A percentile compares a stretch with the other conserved stretches of the same genome.
Conservation (phyloP, 1,284 basidiomycete genomes). For the Fereydounia khargensis region DNA sequence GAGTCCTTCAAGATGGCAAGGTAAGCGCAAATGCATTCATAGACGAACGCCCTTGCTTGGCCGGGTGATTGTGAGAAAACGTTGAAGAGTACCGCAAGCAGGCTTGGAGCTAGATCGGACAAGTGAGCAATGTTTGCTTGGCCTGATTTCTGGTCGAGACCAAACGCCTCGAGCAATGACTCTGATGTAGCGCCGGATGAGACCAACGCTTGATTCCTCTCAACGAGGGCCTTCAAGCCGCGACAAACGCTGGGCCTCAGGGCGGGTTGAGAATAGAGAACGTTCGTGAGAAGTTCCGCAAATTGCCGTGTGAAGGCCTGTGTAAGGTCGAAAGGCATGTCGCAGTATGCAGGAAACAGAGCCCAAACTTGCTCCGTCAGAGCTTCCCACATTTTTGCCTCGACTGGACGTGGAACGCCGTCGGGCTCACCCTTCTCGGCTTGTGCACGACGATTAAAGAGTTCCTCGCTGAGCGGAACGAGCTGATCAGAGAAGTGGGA, state of each 20-base stretch:
- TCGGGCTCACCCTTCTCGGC: constrained; percentile 73
- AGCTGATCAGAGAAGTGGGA: constrained; percentile 84
- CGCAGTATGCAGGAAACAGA: constrained; percentile 66
- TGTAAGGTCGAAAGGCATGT: constrained; percentile 77
- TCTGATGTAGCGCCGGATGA: constrained; percentile 61
- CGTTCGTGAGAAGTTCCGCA: constrained; percentile 73
- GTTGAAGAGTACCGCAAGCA: constrained; percentile 92
- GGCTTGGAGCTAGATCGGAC: constrained; percentile 77
- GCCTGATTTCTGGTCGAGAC: constrained; percentile 66
- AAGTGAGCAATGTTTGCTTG: constrained; percentile 72
- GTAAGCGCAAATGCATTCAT: constrained; percentile 86
- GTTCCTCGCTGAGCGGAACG: constrained; percentile 85
- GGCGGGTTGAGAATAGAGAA: constrained; percentile 82
- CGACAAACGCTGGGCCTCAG: constrained; percentile 79
- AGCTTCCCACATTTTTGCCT: constrained; percentile 91
- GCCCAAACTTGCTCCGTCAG: constrained; percentile 90
- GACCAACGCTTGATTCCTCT: constrained; percentile 66
- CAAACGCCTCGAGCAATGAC: constrained; percentile 62
- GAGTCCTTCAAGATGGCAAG: constrained; percentile 67
- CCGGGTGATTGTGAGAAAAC: constrained; percentile 82
- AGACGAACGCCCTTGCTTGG: constrained; percentile 77
- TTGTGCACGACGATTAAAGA: constrained; percentile 68
- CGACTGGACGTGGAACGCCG: constrained; percentile 64
- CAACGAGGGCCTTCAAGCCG: constrained; percentile 76
- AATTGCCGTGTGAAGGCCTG: constrained; percentile 38